A percentile compares a stretch with the other conserved stretches of the same genome.
Evolutionary conservation across 2,329 filamentous ascomycete genomes (phyloP).

Genomic region (Aspergillus neoniger): DNA sequence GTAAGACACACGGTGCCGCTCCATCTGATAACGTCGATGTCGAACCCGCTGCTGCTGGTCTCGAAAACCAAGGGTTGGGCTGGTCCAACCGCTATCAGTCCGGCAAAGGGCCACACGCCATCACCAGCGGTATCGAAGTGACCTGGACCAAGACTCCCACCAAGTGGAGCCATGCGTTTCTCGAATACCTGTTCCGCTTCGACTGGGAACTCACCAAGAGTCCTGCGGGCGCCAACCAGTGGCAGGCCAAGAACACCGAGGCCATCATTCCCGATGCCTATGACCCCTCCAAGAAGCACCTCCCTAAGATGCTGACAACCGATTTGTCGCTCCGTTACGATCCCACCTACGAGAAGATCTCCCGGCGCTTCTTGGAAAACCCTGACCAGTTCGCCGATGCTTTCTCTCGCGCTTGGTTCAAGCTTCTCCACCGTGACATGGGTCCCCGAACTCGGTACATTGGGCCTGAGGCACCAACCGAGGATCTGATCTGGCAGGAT

Average conservation of each 20-base stretch:
- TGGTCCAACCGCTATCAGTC: constrained; percentile 67
- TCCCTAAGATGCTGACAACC: constrained; percentile 74
- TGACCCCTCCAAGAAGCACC: constrained; percentile 70
- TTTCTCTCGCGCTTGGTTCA: constrained; percentile 78
- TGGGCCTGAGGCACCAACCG: constrained; percentile 71
- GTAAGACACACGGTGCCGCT: constrained; percentile 77
- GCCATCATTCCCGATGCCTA: constrained; percentile 70
- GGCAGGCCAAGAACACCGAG: constrained; percentile 69
- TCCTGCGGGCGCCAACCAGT: constrained; percentile 75
- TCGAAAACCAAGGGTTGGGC: constrained; percentile 71
- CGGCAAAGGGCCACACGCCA: constrained; percentile 71
- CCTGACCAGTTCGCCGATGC: constrained; percentile 68
- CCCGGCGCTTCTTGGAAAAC: constrained; percentile 67
- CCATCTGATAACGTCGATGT: constrained; percentile 63
- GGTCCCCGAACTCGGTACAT: constrained; percentile 71
- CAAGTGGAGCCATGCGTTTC: constrained; percentile 74
- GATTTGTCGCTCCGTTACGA: constrained; percentile 73
- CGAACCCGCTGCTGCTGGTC: constrained; percentile 65
- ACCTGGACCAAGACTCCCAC: constrained; percentile 76
- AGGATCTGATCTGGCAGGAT: constrained; percentile 74
- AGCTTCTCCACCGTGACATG: constrained; percentile 78
- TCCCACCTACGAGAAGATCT: constrained; percentile 73
- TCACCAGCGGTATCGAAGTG: constrained; percentile 76
- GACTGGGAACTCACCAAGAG: constrained; percentile 77
- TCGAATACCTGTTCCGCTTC: constrained; percentile 75